Evolutionary conservation across 257 asterid genomes (phyloP).

Genomic region (Nemophila menziesii): DNA sequence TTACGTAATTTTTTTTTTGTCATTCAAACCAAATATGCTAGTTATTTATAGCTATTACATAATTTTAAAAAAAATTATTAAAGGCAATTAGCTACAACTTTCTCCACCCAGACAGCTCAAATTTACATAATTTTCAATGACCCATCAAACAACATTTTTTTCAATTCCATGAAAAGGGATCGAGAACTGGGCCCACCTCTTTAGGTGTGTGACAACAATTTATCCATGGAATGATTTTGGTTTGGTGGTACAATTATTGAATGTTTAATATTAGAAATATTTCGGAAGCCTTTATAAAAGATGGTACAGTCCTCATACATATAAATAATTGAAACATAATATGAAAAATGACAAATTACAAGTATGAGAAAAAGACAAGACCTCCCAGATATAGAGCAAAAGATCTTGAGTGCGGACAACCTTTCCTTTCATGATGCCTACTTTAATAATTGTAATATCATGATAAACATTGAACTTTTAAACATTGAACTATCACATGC

Average conservation of each 20-base stretch:
- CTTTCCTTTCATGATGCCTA: slow-evolving; percentile 18
- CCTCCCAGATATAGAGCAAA: slow-evolving; percentile 23
- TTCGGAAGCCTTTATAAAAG: slow-evolving; percentile 23
- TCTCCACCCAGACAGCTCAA: too few species aligned
- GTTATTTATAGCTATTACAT: too few species aligned
- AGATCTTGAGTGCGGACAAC: slow-evolving; percentile 20
- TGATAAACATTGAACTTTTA: slow-evolving; percentile 7
- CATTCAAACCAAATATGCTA: too few species aligned
- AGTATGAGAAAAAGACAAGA: slow-evolving; percentile 36
- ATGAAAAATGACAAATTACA: slow-evolving; percentile 41
- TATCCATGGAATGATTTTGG: slow-evolving; percentile 13
- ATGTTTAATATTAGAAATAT: slow-evolving; percentile 16
- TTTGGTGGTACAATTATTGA: slow-evolving; percentile 54
- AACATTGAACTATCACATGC: slow-evolving; percentile 1
- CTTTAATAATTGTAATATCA: slow-evolving; percentile 11
- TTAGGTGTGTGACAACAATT: too few species aligned
- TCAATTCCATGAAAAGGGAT: slow-evolving; percentile 20
- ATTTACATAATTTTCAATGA: too few species aligned
- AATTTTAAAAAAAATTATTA: too few species aligned
- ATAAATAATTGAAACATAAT: slow-evolving; percentile 38
- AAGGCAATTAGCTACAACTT: too few species aligned
- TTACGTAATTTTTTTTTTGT: too few species aligned
- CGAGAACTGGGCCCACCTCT: slow-evolving; percentile 39
- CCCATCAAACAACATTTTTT: too few species aligned
- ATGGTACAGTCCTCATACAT: slow-evolving; percentile 27